Percentiles rank a stretch among this genome's conserved stretches.
Conservation (phyloP, 1,139 yeast genomes). For the Pichia sp. region DNA sequence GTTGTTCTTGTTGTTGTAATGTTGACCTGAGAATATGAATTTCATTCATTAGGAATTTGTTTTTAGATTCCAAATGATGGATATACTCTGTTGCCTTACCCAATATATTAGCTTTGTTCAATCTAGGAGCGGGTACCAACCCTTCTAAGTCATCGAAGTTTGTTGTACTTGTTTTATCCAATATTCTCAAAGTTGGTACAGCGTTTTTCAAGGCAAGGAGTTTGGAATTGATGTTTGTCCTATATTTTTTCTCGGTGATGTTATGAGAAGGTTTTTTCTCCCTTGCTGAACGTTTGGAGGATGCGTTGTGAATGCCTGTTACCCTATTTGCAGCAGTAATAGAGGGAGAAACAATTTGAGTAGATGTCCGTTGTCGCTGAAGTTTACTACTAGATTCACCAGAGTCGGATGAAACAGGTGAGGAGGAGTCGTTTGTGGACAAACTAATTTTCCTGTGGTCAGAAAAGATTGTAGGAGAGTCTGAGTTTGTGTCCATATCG, state of each 20-base stretch:
- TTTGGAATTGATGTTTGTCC: slow-evolving; percentile 66
- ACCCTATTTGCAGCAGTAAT: not conserved
- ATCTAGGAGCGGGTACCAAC: slow-evolving; percentile 74
- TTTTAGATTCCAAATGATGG: slow-evolving; percentile 68
- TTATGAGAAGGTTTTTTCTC: slow-evolving; percentile 58
- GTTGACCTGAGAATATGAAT: slow-evolving; percentile 14
- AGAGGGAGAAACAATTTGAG: not conserved
- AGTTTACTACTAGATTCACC: not conserved
- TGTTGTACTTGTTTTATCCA: slow-evolving; percentile 27
- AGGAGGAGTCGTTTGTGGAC: not conserved
- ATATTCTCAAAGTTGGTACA: slow-evolving; percentile 55
- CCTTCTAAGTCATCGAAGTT: slow-evolving; percentile 56
- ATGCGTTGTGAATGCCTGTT: too few relatives aligned
- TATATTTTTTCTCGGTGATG: slow-evolving; percentile 67
- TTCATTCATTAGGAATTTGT: slow-evolving; percentile 49
- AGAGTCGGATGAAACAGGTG: not conserved
- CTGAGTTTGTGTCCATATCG: not conserved
- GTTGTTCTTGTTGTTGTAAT: not conserved
- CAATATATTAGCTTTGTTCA: slow-evolving; percentile 83
- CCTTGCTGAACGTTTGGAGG: not conserved
- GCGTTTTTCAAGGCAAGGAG: slow-evolving; percentile 60
- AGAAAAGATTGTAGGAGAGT: not conserved
- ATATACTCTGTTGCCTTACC: slow-evolving; percentile 89
- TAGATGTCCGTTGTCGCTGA: too few relatives aligned
- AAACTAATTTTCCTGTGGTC: not conserved